These are phyloP conservation scores for Poa annua DNA, from an alignment of 176 grass and related monocot species.

Conservation along the genomic window DNA sequence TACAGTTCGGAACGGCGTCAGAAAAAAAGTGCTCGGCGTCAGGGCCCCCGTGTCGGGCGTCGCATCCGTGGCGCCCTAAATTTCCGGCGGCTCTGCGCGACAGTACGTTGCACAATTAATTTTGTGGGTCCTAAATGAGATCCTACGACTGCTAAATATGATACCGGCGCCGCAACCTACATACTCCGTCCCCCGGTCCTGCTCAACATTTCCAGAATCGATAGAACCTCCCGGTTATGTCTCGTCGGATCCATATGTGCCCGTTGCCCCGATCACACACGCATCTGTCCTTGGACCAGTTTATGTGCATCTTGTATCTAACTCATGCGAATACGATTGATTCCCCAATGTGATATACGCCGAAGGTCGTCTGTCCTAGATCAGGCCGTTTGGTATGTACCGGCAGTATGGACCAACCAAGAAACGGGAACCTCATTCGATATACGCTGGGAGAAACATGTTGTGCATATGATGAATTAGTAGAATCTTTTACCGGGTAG, in stretches of 20 bases:
- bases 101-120: background rate
- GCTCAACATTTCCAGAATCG: background rate
- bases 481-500: too few relatives aligned
- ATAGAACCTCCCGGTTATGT: background rate
- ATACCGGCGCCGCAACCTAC: background rate
- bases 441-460: too few relatives aligned
- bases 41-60: background rate
- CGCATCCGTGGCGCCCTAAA: constrained; percentile 14
- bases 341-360: too few relatives aligned
- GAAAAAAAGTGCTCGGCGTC: background rate
- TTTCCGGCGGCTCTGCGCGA: background rate
- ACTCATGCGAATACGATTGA: too few relatives aligned
- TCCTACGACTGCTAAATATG: background rate
- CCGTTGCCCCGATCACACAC: too few relatives aligned
- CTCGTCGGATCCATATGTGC: background rate
- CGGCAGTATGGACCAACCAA: too few relatives aligned
- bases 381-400: too few relatives aligned
- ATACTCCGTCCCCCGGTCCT: background rate
- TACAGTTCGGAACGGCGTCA: background rate
- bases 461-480: too few relatives aligned
- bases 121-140: background rate
- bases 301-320: too few relatives aligned
- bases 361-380: too few relatives aligned
- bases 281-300: too few relatives aligned
- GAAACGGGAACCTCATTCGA: too few relatives aligned